A percentile compares a stretch with the other conserved stretches of the same genome.
phyloP scores from a whole-genome alignment of 2,329 filamentous ascomycete species.

The Microdochium nivale region DNA sequence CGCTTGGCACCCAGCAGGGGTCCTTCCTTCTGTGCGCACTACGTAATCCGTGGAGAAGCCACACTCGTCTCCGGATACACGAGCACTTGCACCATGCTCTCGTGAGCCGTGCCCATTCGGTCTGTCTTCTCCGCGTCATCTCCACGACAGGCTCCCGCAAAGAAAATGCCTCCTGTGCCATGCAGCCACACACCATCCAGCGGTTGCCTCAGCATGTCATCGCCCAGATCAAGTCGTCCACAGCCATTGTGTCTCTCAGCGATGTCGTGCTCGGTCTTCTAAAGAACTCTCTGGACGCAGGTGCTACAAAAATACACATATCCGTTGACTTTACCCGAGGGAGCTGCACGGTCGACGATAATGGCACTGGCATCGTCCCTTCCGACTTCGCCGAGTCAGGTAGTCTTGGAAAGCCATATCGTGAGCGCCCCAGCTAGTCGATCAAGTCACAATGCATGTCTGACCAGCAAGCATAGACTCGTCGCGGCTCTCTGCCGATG shows the following conservation, averaged over 20 bases:
- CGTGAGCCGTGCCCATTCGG: no score
- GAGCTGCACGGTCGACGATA: constrained; percentile 72
- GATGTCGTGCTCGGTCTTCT: constrained; percentile 63
- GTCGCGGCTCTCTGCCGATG: constrained; percentile 5
- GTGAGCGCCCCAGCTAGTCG: constrained; percentile 28
- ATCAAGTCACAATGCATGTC: constrained; percentile 19
- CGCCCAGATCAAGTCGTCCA: constrained; percentile 77
- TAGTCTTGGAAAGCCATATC: constrained; percentile 63
- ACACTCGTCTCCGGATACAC: no score
- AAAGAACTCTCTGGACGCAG: constrained; percentile 79
- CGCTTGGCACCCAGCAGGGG: no score
- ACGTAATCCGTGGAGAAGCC: no score
- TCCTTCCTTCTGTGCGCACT: no score
- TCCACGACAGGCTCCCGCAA: no score
- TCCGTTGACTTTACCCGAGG: constrained; percentile 68
- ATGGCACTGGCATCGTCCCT: constrained; percentile 70
- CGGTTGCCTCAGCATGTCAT: constrained; percentile 62
- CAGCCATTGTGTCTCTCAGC: constrained; percentile 66
- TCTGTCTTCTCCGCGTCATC: no score
- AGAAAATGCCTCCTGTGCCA: background rate
- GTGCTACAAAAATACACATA: constrained; percentile 59
- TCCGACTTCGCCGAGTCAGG: constrained; percentile 63
- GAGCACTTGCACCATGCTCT: no score
- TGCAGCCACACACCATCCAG: constrained; percentile 48
- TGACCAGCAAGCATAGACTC: constrained; percentile 4